phyloP scores from a whole-genome alignment of 2,329 filamentous ascomycete species.

The Scedosporium dehoogii region DNA sequence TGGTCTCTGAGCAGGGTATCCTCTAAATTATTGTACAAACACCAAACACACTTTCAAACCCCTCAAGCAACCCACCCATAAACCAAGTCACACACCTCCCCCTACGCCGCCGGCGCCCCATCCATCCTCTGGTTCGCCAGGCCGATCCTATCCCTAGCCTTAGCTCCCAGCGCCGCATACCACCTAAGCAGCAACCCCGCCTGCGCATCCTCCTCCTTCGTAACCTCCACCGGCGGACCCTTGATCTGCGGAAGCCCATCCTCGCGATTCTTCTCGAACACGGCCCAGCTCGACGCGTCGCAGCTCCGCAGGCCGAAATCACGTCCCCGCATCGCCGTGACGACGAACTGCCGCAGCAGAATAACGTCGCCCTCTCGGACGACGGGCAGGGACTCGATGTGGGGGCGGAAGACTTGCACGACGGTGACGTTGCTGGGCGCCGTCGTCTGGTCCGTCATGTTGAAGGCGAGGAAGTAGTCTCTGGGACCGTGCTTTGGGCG shows the following conservation, averaged over 20 bases:
- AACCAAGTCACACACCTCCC: not conserved
- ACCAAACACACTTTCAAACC: not conserved
- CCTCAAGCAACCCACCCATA: not conserved
- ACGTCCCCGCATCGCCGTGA: constrained; percentile 41
- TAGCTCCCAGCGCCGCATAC: constrained; percentile 37
- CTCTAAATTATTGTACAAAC: not conserved
- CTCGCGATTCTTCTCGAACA: constrained; percentile 38
- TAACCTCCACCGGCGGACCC: constrained; percentile 49
- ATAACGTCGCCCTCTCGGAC: constrained; percentile 48
- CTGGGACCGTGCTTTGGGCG: constrained; percentile 48
- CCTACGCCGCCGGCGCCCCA: not conserved
- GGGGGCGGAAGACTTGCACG: constrained; percentile 48
- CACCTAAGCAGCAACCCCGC: constrained; percentile 37
- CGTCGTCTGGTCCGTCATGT: constrained; percentile 44
- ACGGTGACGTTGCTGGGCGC: constrained; percentile 39
- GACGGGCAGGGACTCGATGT: constrained; percentile 45
- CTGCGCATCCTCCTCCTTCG: constrained; percentile 37
- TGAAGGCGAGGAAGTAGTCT: constrained; percentile 50
- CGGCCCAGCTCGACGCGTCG: constrained; percentile 51
- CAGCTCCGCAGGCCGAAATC: constrained; percentile 46
- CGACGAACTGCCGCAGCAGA: constrained; percentile 45
- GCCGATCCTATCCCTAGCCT: constrained; percentile 35
- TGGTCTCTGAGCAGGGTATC: not conserved
- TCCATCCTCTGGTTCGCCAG: constrained; percentile 30
- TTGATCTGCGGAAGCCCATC: constrained; percentile 40